Evolutionary conservation across 352 stramenopile genomes (phyloP).

Genomic region (Phytophthora lateralis): DNA sequence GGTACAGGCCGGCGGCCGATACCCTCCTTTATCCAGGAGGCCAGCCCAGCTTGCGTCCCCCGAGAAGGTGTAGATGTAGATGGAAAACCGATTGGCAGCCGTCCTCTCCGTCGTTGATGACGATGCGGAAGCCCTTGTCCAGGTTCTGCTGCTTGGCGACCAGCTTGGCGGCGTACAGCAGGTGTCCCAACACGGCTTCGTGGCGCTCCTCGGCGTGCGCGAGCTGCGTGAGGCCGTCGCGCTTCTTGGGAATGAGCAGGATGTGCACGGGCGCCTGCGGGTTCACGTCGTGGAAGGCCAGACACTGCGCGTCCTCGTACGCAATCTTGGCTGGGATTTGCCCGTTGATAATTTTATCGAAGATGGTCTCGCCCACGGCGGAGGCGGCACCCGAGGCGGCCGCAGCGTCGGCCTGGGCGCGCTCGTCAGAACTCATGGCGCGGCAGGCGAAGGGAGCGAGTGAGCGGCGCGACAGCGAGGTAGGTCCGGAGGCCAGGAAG

Average conservation of each 20-base stretch:
- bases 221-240: slow-evolving; percentile 93
- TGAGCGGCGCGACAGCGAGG: slow-evolving; percentile 13
- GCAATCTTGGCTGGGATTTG: slow-evolving; percentile 96
- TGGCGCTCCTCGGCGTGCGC: slow-evolving; percentile 91
- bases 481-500: slow-evolving; percentile 8
- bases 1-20: not conserved
- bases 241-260: slow-evolving; percentile 97
- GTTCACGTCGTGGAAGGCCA: slow-evolving; percentile 99
- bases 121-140: slow-evolving; percentile 94
- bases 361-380: slow-evolving; percentile 91
- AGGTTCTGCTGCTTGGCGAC: slow-evolving; percentile 93
- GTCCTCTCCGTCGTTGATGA: slow-evolving; percentile 97
- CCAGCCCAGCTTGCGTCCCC: slow-evolving; percentile 94
- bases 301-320: slow-evolving; percentile 95
- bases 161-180: slow-evolving; percentile 93
- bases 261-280: slow-evolving; percentile 96
- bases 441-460: slow-evolving; percentile 18
- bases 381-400: slow-evolving; percentile 39
- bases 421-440: slow-evolving; percentile 70
- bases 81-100: slow-evolving; percentile 93
- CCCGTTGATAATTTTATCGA: slow-evolving; percentile 97
- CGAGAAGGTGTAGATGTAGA: slow-evolving; percentile 95
- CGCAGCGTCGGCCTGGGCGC: slow-evolving; percentile 61
- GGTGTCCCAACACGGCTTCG: slow-evolving; percentile 92
- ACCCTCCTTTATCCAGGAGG: slow-evolving; percentile 79